phyloP scores from a whole-genome alignment of 2,329 filamentous ascomycete genomes.

The Sporothrix brasiliensis region DNA sequence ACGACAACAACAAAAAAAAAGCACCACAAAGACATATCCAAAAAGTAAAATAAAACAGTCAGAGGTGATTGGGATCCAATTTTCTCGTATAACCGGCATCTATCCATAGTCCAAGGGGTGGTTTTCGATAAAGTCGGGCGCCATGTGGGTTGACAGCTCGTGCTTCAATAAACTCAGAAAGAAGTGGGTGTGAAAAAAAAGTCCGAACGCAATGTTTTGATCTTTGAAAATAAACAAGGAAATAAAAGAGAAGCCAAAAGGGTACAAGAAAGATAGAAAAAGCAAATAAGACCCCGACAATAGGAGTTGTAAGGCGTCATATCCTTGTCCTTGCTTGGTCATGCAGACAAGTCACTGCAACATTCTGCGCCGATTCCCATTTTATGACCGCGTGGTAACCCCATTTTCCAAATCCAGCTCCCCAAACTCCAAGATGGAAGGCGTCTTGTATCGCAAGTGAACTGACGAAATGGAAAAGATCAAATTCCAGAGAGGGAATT shows the following conservation, averaged over 20 bases:
- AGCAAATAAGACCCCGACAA: neutral
- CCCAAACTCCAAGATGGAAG: constrained; percentile 37
- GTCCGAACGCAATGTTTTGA: constrained; percentile 1
- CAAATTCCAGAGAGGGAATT: constrained; percentile 39
- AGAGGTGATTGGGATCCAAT: neutral
- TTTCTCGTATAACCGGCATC: constrained; percentile 12
- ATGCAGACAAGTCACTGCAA: constrained; percentile 14
- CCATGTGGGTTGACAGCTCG: too few species aligned
- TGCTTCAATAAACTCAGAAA: constrained; percentile 1
- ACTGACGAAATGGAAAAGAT: constrained; percentile 36
- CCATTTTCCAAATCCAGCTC: constrained; percentile 36
- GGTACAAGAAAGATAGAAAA: neutral
- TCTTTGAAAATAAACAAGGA: neutral
- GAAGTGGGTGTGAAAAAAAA: neutral
- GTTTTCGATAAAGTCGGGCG: too few species aligned
- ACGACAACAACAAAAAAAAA: too few species aligned
- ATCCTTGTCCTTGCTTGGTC: constrained; percentile 5
- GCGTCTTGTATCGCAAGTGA: constrained; percentile 42
- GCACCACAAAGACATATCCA: neutral
- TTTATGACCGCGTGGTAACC: constrained; percentile 36
- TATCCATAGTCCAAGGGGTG: neutral
- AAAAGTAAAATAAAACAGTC: neutral
- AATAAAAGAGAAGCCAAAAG: neutral
- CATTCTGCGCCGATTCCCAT: constrained; percentile 1
- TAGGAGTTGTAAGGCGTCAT: neutral